Evolutionary conservation across 2,329 filamentous ascomycete genomes (phyloP).

Genomic region (Xylariaceae sp.): DNA sequence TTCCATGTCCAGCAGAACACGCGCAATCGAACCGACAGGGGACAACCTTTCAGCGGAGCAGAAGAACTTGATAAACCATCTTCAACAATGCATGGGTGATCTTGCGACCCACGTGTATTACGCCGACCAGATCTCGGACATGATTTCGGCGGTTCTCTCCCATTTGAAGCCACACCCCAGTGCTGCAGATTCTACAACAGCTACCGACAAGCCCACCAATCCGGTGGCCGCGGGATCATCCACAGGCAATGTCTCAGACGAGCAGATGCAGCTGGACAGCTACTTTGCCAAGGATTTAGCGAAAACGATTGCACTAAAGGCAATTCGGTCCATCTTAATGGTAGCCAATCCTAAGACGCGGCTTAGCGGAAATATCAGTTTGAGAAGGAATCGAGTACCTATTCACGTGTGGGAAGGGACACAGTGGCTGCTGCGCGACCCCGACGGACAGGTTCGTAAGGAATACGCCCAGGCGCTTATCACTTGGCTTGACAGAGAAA

Average conservation of each 20-base stretch:
- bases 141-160: slow-evolving; percentile 75
- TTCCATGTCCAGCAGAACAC: slow-evolving; percentile 10
- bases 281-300: slow-evolving; percentile 51
- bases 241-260: slow-evolving; percentile 38
- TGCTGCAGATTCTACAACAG: slow-evolving; percentile 38
- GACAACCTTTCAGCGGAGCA: slow-evolving; percentile 46
- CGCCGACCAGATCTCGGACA: slow-evolving; percentile 90
- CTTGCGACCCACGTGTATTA: slow-evolving; percentile 95
- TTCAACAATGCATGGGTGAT: slow-evolving; percentile 82
- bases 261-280: slow-evolving; percentile 44
- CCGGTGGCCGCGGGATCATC: slow-evolving; percentile 33
- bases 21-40: slow-evolving; percentile 30
- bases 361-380: slow-evolving; percentile 52
- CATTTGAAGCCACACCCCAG: slow-evolving; percentile 65
- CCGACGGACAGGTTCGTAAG: slow-evolving; percentile 69
- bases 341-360: slow-evolving; percentile 69
- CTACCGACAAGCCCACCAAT: slow-evolving; percentile 43
- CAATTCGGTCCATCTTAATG: slow-evolving; percentile 75
- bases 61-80: slow-evolving; percentile 59
- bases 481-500: slow-evolving; percentile 81
- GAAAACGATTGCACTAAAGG: slow-evolving; percentile 63
- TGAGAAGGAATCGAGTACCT: slow-evolving; percentile 69
- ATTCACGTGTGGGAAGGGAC: slow-evolving; percentile 93
- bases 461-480: slow-evolving; percentile 80
- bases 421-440: slow-evolving; percentile 82